Evolutionary conservation across 768 basidiomycete species (phyloP).

Genomic region (Podaxis pistillaris): DNA sequence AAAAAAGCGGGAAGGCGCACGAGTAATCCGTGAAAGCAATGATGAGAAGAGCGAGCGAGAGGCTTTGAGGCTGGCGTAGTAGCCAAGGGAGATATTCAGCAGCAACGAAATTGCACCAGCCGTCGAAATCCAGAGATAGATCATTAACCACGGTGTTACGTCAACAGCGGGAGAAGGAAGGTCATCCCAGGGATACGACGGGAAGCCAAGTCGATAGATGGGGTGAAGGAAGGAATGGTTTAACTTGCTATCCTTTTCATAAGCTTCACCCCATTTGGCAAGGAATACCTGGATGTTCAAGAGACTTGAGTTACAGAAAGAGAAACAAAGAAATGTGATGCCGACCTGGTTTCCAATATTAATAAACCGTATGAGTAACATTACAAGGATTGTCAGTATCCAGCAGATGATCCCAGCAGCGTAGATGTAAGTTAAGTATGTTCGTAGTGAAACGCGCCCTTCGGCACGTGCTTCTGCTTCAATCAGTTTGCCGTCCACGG

Average conservation of each 20-base stretch:
- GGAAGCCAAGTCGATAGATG: conserved; percentile 18
- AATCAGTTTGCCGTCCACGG: conserved; percentile 49
- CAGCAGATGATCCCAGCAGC: conserved; percentile 59
- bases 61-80: conserved; percentile 68
- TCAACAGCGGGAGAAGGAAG: conserved; percentile 59
- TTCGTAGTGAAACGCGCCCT: conserved; percentile 56
- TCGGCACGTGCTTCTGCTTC: conserved; percentile 66
- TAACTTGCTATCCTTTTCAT: conserved; percentile 30
- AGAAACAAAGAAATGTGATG: not conserved
- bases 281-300: conserved; percentile 50
- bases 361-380: conserved; percentile 54
- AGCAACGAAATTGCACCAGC: conserved; percentile 53
- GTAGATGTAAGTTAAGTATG: conserved; percentile 62
- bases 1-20: conserved; percentile 69
- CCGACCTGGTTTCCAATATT: conserved; percentile 58
- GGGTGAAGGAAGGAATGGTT: conserved; percentile 13
- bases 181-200: conserved; percentile 40
- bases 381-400: conserved; percentile 49
- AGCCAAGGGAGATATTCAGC: conserved; percentile 58
- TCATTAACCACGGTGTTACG: conserved; percentile 64
- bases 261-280: conserved; percentile 69
- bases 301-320: not conserved
- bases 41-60: conserved; percentile 57
- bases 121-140: conserved; percentile 64
- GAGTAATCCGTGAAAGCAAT: conserved; percentile 52